phyloP scores from a whole-genome alignment of 345 rosid genomes.

The Citrus sp. region DNA sequence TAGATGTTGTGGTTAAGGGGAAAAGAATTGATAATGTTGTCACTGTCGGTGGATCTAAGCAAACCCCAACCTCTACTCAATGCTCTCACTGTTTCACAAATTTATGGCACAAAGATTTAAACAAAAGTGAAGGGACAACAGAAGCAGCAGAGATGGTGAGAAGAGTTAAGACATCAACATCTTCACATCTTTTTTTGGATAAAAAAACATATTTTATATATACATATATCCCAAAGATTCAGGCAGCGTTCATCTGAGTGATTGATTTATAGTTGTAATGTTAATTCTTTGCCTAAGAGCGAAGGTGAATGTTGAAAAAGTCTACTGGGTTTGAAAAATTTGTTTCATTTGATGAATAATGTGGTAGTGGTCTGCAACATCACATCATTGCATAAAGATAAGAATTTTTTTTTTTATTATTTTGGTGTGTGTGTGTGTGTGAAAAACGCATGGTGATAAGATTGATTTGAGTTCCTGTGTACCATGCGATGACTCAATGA shows the following conservation, averaged over 20 bases:
- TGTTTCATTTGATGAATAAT: neutral
- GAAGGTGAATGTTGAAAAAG: neutral
- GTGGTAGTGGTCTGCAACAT: neutral
- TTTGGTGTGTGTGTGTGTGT: too few relatives aligned
- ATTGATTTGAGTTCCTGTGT: neutral
- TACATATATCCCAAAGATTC: neutral
- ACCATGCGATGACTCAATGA: neutral
- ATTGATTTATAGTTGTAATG: neutral
- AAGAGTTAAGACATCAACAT: neutral
- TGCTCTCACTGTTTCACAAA: neutral
- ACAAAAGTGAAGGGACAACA: neutral
- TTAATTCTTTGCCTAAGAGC: neutral
- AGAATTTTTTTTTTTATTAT: neutral
- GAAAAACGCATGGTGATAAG: neutral
- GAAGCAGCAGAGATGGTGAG: neutral
- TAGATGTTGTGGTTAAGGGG: slow-evolving; percentile 12
- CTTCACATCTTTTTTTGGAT: too few relatives aligned
- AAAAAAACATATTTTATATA: too few relatives aligned
- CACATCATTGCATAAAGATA: neutral
- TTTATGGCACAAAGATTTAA: neutral
- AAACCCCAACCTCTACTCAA: slow-evolving; percentile 27
- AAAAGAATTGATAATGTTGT: slow-evolving; percentile 12
- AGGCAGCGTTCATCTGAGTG: too few relatives aligned
- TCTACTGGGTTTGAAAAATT: neutral
- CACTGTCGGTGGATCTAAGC: slow-evolving; percentile 25